A percentile compares a stretch with the other conserved stretches of the same genome.
These are phyloP conservation scores for Sugiyamaella grinbergsii DNA, from an alignment of 1,139 yeast genomes.

Conservation along the genomic window DNA sequence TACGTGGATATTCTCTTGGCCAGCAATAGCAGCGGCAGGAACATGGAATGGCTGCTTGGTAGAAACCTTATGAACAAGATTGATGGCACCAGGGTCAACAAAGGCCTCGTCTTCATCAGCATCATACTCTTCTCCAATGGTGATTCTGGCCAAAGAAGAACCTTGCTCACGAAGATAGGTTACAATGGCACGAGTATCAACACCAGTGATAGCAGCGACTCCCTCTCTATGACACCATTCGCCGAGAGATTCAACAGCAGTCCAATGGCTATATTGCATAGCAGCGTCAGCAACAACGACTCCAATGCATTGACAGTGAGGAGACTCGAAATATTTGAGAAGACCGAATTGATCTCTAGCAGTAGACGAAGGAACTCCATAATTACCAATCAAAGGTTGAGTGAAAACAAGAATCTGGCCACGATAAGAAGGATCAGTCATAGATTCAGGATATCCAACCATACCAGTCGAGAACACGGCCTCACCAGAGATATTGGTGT, in stretches of 20 bases:
- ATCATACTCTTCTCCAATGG: conserved; percentile 87
- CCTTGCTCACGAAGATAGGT: conserved; percentile 93
- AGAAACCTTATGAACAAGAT: conserved; percentile 89
- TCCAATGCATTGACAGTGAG: conserved; percentile 90
- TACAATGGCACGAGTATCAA: conserved; percentile 93
- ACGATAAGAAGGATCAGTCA: conserved; percentile 96
- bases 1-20: conserved; percentile 62
- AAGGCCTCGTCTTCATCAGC: conserved; percentile 92
- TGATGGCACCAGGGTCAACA: conserved; percentile 87
- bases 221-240: conserved; percentile 97
- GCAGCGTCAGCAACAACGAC: conserved; percentile 97
- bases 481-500: conserved; percentile 89
- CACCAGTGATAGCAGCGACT: conserved; percentile 95
- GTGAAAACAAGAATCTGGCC: conserved; percentile 97
- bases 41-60: conserved; percentile 95
- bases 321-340: conserved; percentile 87
- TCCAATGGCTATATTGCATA: conserved; percentile 95
- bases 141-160: conserved; percentile 85
- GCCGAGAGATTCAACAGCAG: conserved; percentile 92
- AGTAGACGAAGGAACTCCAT: conserved; percentile 90
- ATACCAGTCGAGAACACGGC: conserved; percentile 96
- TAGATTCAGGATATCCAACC: conserved; percentile 97
- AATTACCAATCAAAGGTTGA: conserved; percentile 95
- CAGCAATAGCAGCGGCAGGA: conserved; percentile 57
- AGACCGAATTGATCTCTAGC: conserved; percentile 80